Evolutionary conservation across 2,329 filamentous ascomycete species (phyloP).

Genomic region (Rhynchosporium secalis): DNA sequence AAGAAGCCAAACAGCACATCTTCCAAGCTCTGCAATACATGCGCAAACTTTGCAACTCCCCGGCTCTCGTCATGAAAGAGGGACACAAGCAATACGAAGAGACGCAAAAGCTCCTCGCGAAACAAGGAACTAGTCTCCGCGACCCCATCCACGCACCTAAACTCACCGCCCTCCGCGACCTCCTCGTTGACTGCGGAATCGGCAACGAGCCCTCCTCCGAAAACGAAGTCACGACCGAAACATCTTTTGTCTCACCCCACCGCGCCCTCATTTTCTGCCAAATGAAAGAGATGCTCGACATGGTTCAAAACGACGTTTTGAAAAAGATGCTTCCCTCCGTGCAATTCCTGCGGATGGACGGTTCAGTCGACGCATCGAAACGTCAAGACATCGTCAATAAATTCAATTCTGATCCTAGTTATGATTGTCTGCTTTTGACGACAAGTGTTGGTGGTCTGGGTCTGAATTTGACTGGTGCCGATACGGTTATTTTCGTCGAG

Average conservation of each 20-base stretch:
- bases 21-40: conserved; percentile 99
- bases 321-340: conserved; percentile 89
- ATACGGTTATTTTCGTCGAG: conserved; percentile 99
- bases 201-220: conserved; percentile 62
- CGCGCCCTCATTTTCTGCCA: conserved; percentile 97
- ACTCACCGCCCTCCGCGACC: conserved; percentile 81
- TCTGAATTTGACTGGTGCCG: conserved; percentile 91
- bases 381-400: conserved; percentile 98
- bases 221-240: conserved; percentile 56
- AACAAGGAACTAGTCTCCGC: conserved; percentile 77
- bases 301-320: conserved; percentile 93
- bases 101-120: conserved; percentile 76
- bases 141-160: conserved; percentile 91
- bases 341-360: conserved; percentile 91
- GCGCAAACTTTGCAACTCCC: conserved; percentile 98
- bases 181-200: conserved; percentile 98
- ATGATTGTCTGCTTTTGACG: conserved; percentile 89
- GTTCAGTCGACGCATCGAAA: conserved; percentile 86
- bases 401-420: conserved; percentile 96
- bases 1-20: conserved; percentile 95
- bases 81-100: conserved; percentile 87
- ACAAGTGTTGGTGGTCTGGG: conserved; percentile 94
- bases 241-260: conserved; percentile 89
- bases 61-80: conserved; percentile 92
- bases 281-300: conserved; percentile 99